Conservation (phyloP, 1,139 yeast genomes). For the Hyphopichia wangnamkhiaoensis region DNA sequence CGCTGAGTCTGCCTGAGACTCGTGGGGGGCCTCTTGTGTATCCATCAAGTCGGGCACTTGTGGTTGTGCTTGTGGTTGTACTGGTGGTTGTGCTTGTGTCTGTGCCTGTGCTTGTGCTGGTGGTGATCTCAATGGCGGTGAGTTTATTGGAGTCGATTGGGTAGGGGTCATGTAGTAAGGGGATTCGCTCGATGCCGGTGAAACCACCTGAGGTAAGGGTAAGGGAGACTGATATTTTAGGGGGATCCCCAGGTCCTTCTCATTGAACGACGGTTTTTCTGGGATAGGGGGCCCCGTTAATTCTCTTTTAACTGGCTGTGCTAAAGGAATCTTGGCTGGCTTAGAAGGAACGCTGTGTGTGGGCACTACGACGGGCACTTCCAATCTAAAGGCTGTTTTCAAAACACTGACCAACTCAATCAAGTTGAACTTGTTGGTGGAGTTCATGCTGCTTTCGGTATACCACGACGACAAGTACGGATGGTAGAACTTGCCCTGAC, state of each 20-base stretch:
- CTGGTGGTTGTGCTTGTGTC: not conserved
- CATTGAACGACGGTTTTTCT: constrained; percentile 18
- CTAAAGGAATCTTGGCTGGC: constrained; percentile 21
- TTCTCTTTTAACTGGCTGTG: constrained; percentile 8
- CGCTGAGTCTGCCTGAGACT: too few species aligned
- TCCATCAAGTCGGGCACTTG: constrained; percentile 20
- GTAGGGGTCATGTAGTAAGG: constrained; percentile 2
- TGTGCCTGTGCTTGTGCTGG: not conserved
- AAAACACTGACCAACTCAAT: constrained; percentile 37
- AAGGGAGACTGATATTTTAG: constrained; percentile 35
- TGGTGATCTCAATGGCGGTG: constrained; percentile 16
- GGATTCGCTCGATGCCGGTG: constrained; percentile 22
- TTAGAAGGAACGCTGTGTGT: constrained; percentile 16
- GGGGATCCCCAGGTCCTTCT: constrained; percentile 20
- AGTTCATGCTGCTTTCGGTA: constrained; percentile 16
- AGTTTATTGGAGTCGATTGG: constrained; percentile 7
- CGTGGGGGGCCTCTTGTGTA: constrained; percentile 3
- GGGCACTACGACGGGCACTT: constrained; percentile 12
- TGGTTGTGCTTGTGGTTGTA: constrained; percentile 12
- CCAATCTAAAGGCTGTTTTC: constrained; percentile 39
- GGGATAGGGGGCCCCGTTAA: constrained; percentile 47
- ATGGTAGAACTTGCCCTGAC: constrained; percentile 73
- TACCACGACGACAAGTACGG: constrained; percentile 69
- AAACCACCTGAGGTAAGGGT: constrained; percentile 28
- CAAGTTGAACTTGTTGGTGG: constrained; percentile 31